Evolutionary conservation across 225 moss, liverwort and hornwort species (phyloP), one percentile per base, ranked within the genome.

Genomic region (Marchantia paleacea): DNA sequence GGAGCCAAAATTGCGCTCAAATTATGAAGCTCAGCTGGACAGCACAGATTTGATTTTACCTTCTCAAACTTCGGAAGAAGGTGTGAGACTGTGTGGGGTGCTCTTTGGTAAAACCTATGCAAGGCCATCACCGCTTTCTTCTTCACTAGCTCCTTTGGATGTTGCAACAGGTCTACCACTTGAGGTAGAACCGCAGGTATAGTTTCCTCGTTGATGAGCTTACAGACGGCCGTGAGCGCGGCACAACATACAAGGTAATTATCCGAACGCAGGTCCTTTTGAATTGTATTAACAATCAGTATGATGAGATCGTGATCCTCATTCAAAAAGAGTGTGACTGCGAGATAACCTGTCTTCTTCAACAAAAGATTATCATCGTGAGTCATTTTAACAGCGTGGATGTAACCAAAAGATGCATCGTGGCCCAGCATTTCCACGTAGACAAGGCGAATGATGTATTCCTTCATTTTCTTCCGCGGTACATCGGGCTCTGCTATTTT

Each of bases 361-460:
- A 95, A 86, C 83, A 99, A 65, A 50, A 99, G 89, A 82, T 95
- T 99, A 84, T 99, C 99, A 57, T 94, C 95, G 15, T 99, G 99
- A 26, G 99, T 99, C 99, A 99, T 99, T 83, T 99, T 99, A 20
- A 99, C 99, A 19, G 99, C 99, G 51, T 99, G 89, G 66, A 99
- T 99, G 78, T 95, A 95, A 65, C 99, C 99, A 73, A 99, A 99
- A 28, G 99, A 99, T 24, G 95, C 99, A 89, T 95, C 99, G 65
- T 99, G 99, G 48, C 99, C 99, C 61, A 99, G 84, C 99, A 99
- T 95, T 88, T 99, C 99, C 77, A 99, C 99, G 64, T 99, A 99
- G 55, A 95, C 99, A 15, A 99, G 95, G 77, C 99, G 92, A 68
- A 99, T 99, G 0, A 99, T 92, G 66, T 92, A 99, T 78, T 99